Conservation (phyloP, 2,329 filamentous ascomycete species). For the Xylaria sp. region DNA sequence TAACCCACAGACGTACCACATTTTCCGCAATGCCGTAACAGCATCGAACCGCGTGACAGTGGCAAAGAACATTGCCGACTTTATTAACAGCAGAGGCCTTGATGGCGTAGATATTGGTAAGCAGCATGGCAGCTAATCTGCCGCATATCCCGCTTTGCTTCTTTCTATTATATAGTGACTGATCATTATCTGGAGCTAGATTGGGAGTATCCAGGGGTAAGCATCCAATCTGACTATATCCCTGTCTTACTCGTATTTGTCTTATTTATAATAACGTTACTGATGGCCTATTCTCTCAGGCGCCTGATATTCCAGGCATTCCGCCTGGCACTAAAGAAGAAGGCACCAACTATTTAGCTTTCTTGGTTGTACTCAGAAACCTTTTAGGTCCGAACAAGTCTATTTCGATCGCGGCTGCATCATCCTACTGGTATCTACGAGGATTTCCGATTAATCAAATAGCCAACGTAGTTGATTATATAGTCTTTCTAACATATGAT, state of each 20-base stretch:
- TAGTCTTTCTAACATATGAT: slow-evolving; percentile 46
- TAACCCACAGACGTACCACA: slow-evolving; percentile 37
- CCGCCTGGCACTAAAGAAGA: slow-evolving; percentile 36
- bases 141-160: background rate
- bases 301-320: slow-evolving; percentile 43
- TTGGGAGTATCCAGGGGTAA: slow-evolving; percentile 51
- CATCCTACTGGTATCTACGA: slow-evolving; percentile 44
- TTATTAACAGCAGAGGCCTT: slow-evolving; percentile 40
- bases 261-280: too few species aligned
- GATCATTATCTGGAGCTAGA: slow-evolving; percentile 28
- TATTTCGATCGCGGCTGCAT: slow-evolving; percentile 37
- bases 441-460: slow-evolving; percentile 41
- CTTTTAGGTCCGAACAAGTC: slow-evolving; percentile 30
- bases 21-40: slow-evolving; percentile 42
- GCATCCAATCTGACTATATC: background rate
- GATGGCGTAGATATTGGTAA: slow-evolving; percentile 49
- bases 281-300: background rate
- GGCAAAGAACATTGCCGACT: slow-evolving; percentile 37
- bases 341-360: slow-evolving; percentile 41
- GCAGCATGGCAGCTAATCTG: background rate
- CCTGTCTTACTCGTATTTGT: background rate
- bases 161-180: background rate
- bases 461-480: slow-evolving; percentile 39
- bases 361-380: slow-evolving; percentile 36
- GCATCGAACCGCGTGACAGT: slow-evolving; percentile 41